phyloP scores from a whole-genome alignment of 306 rosid genomes.

The Pterocarpus santalinus region DNA sequence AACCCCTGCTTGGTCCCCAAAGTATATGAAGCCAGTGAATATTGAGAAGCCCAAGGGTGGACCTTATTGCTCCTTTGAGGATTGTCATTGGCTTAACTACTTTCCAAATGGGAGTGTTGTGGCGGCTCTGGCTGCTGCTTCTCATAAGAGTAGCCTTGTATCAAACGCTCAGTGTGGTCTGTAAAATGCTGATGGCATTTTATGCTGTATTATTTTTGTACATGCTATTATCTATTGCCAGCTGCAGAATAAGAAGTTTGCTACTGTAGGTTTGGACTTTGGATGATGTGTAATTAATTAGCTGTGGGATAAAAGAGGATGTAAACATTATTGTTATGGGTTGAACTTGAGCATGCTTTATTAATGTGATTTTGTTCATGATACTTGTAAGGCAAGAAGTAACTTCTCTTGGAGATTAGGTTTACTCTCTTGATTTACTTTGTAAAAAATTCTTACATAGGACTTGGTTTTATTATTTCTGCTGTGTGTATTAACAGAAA shows the following conservation, averaged over 20 bases:
- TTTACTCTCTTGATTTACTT: too few relatives aligned
- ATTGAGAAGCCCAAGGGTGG: conserved; percentile 58
- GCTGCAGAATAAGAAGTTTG: not conserved
- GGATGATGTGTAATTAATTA: not conserved
- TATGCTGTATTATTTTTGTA: not conserved
- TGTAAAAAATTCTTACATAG: too few relatives aligned
- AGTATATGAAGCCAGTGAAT: conserved; percentile 55
- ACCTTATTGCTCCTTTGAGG: conserved; percentile 67
- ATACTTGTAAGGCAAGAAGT: not conserved
- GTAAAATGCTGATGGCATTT: not conserved
- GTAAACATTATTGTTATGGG: conserved; percentile 5
- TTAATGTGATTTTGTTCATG: conserved; percentile 5
- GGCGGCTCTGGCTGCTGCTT: not conserved
- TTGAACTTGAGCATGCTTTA: not conserved
- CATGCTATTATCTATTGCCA: not conserved
- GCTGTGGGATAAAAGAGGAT: not conserved
- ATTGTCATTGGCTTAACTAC: conserved; percentile 74
- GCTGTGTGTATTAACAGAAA: too few relatives aligned
- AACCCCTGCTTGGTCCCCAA: conserved; percentile 76
- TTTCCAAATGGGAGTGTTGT: conserved; percentile 36
- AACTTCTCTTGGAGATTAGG: too few relatives aligned
- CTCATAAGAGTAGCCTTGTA: not conserved
- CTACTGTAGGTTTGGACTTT: not conserved
- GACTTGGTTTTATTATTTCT: too few relatives aligned
- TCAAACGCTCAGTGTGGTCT: conserved; percentile 49